Percentiles rank a stretch among this genome's conserved stretches.
Evolutionary conservation across 2,329 filamentous ascomycete genomes (phyloP).

Genomic region (Colletotrichum melonis): DNA sequence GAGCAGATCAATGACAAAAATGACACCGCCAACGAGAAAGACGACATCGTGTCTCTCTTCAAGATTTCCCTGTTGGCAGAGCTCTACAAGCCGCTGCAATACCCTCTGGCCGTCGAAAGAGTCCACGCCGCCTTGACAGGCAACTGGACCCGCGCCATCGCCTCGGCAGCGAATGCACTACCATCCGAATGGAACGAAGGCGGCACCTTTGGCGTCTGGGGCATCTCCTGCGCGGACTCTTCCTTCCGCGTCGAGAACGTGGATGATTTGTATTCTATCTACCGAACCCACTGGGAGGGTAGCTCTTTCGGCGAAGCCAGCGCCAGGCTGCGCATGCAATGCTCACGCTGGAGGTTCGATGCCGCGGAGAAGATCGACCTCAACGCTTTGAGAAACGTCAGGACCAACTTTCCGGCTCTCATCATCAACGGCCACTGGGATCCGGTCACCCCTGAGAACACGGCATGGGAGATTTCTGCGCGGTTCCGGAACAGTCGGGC

Average conservation of each 20-base stretch:
- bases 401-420: neutral
- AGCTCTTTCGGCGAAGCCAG: neutral
- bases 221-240: neutral
- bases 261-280: neutral
- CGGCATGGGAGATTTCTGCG: neutral
- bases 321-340: neutral
- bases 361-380: neutral
- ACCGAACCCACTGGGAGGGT: neutral
- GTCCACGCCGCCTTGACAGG: neutral
- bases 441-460: neutral
- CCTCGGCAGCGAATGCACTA: neutral
- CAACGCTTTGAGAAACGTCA: neutral
- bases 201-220: neutral
- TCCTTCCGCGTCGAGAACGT: neutral
- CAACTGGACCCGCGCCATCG: neutral
- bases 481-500: neutral
- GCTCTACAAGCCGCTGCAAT: neutral
- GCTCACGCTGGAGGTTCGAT: neutral
- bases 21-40: neutral
- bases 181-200: neutral
- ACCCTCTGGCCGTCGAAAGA: neutral
- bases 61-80: neutral
- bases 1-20: neutral
- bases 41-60: neutral
- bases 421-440: neutral